Base-by-base conservation (phyloP, 495 filamentous ascomycete species). In the Penicillium goetzii region DNA sequence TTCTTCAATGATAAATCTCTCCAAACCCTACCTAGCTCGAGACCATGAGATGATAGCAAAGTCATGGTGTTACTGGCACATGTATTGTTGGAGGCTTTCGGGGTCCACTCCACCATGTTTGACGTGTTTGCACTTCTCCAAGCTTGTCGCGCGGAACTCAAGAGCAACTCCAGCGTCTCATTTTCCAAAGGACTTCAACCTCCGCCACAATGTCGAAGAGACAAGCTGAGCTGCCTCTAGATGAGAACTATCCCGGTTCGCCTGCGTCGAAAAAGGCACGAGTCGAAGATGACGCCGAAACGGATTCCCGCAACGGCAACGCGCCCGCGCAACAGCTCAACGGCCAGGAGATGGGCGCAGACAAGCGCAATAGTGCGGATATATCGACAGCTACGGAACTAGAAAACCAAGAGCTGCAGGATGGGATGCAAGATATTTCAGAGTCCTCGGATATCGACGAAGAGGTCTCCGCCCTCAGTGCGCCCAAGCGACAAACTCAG, bases 231-330 rank as follows among this genome's bases (percentile, higher is more conserved):
- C 86, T 92, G 68, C 80, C 89, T 52, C 81, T 95, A n/a, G 91
- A 95, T 66, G 85, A 88, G 49, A 69, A 85, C 23, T 71, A 77
- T 8, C 79, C 76, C 25, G 84, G 81, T 30, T 94, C 92, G 12
- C 92, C 92, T 1, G 85, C 83, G 32, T 89, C 89, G 23, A 97
- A 97, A 78, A 89, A 87, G 68, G 85, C 86, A 28, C 86, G 91
- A 40, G 77, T 89, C 59, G 86, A 88, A 51, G 86, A 88, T 45
- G 81, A 77, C 60, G 62, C 63, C 64, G 74, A 75, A 50, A 74
- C 62, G 45, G 70, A 71, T 60, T 64, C 71, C 54, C 70, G 65
- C 61, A 79, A 84, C 62, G 77, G 80, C 65, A 77, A 72, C 61
- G 60, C 72, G 56, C 68, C 72, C 49, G 74, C 71, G 68, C 79